These are phyloP conservation scores for Psilocybe mexicana DNA, from an alignment of 1,284 basidiomycete genomes.

Conservation along the genomic window DNA sequence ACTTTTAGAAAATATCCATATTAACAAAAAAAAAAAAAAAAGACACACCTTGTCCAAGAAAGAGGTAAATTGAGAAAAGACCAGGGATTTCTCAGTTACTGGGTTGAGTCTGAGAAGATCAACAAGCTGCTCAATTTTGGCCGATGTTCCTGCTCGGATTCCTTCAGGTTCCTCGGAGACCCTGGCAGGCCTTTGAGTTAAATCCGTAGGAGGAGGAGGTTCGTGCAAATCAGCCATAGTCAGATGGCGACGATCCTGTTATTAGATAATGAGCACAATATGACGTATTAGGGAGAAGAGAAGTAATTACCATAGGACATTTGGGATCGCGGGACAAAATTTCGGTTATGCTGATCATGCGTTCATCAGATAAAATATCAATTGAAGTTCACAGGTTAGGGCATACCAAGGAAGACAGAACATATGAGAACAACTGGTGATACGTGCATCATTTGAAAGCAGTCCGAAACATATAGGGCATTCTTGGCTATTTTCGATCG, in stretches of 20 bases:
- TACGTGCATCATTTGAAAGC: constrained; percentile 66
- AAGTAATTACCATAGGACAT: constrained; percentile 71
- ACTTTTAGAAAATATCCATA: not conserved
- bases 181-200: constrained; percentile 56
- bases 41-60: constrained; percentile 73
- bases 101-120: constrained; percentile 73
- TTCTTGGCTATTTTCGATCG: constrained; percentile 82
- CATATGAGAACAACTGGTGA: constrained; percentile 77
- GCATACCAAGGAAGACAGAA: constrained; percentile 74
- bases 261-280: not conserved
- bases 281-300: not conserved
- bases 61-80: constrained; percentile 85
- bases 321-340: constrained; percentile 65
- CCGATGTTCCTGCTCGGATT: constrained; percentile 60
- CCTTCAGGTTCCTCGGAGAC: constrained; percentile 43
- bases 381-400: not conserved
- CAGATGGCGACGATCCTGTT: constrained; percentile 68
- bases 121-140: constrained; percentile 81
- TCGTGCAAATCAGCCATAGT: constrained; percentile 63
- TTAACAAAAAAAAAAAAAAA: not conserved
- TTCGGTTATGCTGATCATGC: constrained; percentile 57
- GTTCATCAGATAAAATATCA: not conserved
- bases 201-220: constrained; percentile 63
- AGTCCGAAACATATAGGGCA: constrained; percentile 76
- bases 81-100: constrained; percentile 71